Evolutionary conservation across 352 stramenopile species (phyloP).

Genomic region (Pythium plurisporium): DNA sequence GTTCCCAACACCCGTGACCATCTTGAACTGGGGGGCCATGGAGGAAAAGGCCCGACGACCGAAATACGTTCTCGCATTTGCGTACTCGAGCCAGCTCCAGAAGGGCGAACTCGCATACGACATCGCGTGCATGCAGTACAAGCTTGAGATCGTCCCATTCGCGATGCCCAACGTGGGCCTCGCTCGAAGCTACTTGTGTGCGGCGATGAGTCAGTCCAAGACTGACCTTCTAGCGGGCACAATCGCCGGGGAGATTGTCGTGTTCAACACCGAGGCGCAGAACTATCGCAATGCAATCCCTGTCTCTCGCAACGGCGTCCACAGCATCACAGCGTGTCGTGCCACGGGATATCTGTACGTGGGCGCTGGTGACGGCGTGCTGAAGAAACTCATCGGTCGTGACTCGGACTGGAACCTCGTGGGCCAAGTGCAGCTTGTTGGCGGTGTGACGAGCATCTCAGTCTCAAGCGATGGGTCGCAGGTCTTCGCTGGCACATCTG

Average conservation of each 20-base stretch:
- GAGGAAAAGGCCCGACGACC: constrained; percentile 64
- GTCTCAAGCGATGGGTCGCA: constrained; percentile 45
- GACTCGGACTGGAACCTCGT: constrained; percentile 83
- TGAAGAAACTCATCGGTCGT: constrained; percentile 79
- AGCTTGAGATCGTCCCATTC: constrained; percentile 58
- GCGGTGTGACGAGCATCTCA: constrained; percentile 74
- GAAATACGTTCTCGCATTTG: constrained; percentile 66
- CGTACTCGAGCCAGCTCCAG: constrained; percentile 62
- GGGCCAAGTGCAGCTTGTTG: constrained; percentile 75
- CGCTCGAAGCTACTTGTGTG: constrained; percentile 63
- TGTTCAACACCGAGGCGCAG: constrained; percentile 73
- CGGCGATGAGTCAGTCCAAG: constrained; percentile 46
- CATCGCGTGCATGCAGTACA: constrained; percentile 76
- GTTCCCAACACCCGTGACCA: constrained; percentile 57
- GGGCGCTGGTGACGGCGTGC: constrained; percentile 77
- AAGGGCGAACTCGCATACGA: constrained; percentile 64
- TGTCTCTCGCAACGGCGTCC: constrained; percentile 66
- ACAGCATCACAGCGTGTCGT: constrained; percentile 64
- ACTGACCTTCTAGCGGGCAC: constrained; percentile 61
- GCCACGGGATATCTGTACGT: constrained; percentile 70
- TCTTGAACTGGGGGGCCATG: constrained; percentile 64
- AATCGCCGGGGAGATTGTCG: constrained; percentile 75
- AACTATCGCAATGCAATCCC: constrained; percentile 63
- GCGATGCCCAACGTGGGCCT: constrained; percentile 71
- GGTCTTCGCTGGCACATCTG: constrained; percentile 66